These are phyloP conservation scores for Lagenidium giganteum DNA, from an alignment of 352 stramenopile species.

Conservation along the genomic window DNA sequence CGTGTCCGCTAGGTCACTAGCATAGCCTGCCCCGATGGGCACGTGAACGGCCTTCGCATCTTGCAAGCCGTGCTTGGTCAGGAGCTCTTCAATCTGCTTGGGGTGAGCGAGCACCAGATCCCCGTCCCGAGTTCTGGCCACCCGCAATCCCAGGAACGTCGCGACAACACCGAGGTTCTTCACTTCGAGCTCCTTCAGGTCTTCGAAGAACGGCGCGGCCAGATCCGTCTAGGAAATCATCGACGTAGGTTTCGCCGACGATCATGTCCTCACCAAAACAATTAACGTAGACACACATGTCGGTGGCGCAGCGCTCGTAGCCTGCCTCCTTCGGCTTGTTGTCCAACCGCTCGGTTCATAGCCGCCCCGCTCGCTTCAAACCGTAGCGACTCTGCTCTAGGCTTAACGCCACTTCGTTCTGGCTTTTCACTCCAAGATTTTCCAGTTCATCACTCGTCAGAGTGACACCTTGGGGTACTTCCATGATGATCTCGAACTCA, in stretches of 20 bases:
- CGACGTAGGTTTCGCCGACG: constrained; percentile 18
- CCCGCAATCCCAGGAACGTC: constrained; percentile 24
- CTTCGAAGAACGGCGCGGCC: constrained; percentile 10
- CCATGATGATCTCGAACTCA: constrained; percentile 17
- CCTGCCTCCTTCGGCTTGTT: constrained; percentile 7
- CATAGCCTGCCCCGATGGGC: constrained; percentile 5
- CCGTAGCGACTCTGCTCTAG: constrained; percentile 25
- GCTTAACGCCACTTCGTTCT: constrained; percentile 6
- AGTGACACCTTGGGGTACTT: constrained; percentile 11
- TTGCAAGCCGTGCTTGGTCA: constrained; percentile 13
- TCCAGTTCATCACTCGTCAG: constrained; percentile 7
- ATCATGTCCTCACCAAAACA: not conserved
- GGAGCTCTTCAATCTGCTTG: constrained; percentile 12
- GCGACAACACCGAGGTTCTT: constrained; percentile 20
- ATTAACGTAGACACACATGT: constrained; percentile 23
- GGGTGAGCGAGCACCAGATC: constrained; percentile 18
- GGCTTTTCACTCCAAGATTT: constrained; percentile 2
- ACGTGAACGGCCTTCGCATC: constrained; percentile 11
- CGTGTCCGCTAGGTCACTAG: too few species aligned
- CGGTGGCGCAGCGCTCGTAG: constrained; percentile 14
- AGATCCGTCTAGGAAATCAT: constrained; percentile 22
- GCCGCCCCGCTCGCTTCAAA: constrained; percentile 18
- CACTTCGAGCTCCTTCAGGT: constrained; percentile 10
- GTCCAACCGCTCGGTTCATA: constrained; percentile 24
- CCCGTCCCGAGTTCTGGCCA: constrained; percentile 2